These are phyloP conservation scores for Microbotryum lychnidis-dioicae DNA, from an alignment of 1,284 basidiomycete species.

Conservation along the genomic window DNA sequence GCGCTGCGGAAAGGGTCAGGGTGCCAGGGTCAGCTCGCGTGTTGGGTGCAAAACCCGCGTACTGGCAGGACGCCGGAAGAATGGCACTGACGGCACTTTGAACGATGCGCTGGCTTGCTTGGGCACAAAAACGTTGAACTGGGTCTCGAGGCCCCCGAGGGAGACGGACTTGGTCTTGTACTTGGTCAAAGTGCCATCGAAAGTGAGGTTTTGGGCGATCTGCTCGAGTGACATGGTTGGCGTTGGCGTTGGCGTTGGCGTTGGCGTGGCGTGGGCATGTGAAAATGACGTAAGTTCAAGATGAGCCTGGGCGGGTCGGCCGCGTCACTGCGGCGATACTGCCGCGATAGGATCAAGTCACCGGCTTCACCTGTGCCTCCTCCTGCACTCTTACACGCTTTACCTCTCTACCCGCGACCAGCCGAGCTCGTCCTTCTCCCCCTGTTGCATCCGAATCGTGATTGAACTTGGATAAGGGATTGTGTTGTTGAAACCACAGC, in stretches of 20 bases:
- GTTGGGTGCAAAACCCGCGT: background rate
- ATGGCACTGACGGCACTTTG: slow-evolving; percentile 46
- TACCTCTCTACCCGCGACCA: too few species aligned
- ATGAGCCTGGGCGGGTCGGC: too few species aligned
- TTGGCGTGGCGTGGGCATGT: background rate
- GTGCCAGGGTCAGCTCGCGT: background rate
- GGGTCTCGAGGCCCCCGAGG: slow-evolving; percentile 68
- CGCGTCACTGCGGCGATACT: too few species aligned
- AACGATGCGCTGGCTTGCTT: slow-evolving; percentile 47
- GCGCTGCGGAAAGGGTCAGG: slow-evolving; percentile 15
- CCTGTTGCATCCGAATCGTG: too few species aligned
- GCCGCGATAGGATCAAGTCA: too few species aligned
- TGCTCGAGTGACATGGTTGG: slow-evolving; percentile 51
- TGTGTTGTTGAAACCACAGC: too few species aligned
- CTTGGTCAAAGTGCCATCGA: slow-evolving; percentile 69
- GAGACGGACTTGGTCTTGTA: slow-evolving; percentile 72
- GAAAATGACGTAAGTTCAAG: too few species aligned
- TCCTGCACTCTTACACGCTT: too few species aligned
- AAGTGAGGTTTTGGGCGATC: slow-evolving; percentile 68
- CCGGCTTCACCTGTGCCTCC: too few species aligned
- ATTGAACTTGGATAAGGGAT: too few species aligned
- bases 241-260: background rate
- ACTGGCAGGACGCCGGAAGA: too few species aligned
- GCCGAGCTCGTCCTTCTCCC: too few species aligned
- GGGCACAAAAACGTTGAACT: slow-evolving; percentile 88